Conservation (phyloP, 306 rosid genomes). For the Quillaja saponaria region DNA sequence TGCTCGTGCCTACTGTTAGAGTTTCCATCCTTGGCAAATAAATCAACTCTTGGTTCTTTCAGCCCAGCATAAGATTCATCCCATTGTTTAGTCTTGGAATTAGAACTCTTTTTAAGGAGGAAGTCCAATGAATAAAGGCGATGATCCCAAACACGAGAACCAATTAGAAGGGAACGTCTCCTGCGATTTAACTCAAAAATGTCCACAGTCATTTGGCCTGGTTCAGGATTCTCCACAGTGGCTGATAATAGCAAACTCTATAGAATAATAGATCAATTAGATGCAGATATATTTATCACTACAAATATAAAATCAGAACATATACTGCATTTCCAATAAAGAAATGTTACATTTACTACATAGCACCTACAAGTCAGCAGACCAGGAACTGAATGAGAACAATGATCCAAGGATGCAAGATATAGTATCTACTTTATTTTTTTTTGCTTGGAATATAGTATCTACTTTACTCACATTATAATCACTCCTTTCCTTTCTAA, state of each 20-base stretch:
- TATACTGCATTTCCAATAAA: too few species aligned
- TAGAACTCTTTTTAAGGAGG: conserved; percentile 48
- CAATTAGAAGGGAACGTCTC: conserved; percentile 78
- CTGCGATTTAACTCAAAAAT: conserved; percentile 76
- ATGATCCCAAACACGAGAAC: conserved; percentile 88
- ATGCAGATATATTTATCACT: conserved; percentile 1
- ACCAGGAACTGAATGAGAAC: conserved; percentile 21
- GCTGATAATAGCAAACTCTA: conserved; percentile 67
- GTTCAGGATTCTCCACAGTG: conserved; percentile 39
- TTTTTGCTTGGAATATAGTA: neutral
- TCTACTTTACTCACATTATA: conserved; percentile 61
- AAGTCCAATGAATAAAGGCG: conserved; percentile 64
- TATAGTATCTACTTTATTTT: neutral
- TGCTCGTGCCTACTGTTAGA: conserved; percentile 36
- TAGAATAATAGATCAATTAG: conserved; percentile 30
- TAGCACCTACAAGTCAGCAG: neutral
- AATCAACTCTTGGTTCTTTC: conserved; percentile 44
- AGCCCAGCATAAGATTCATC: conserved; percentile 37
- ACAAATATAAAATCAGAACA: conserved; percentile 14
- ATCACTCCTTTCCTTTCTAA: conserved; percentile 67
- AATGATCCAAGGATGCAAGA: conserved; percentile 8
- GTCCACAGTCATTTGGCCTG: conserved; percentile 51
- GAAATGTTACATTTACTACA: neutral
- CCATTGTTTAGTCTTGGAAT: conserved; percentile 43
- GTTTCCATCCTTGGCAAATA: conserved; percentile 42